Evolutionary conservation across 495 filamentous ascomycete species (phyloP).

Genomic region (Penicillium parvum): DNA sequence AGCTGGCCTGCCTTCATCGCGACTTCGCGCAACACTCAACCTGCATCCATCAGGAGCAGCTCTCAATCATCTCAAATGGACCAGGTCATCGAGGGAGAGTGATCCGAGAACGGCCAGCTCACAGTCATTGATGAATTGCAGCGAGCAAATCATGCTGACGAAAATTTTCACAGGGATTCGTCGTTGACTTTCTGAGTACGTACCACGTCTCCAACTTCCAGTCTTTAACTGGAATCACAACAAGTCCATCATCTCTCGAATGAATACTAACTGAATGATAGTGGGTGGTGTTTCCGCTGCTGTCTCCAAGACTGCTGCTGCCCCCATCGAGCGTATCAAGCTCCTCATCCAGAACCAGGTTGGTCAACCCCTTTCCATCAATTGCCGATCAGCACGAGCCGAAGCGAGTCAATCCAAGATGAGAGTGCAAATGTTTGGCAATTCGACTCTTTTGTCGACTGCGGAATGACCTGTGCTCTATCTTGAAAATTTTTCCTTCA

Average conservation of each 20-base stretch:
- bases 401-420: not conserved
- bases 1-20: conserved; percentile 13
- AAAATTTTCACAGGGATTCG: conserved; percentile 48
- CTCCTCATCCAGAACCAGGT: conserved; percentile 99
- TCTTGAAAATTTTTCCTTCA: conserved; percentile 5
- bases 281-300: conserved; percentile 99
- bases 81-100: not conserved
- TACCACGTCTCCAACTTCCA: conserved; percentile 26
- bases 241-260: not conserved
- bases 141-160: conserved; percentile 26
- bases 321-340: conserved; percentile 99
- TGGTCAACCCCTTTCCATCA: conserved; percentile 17
- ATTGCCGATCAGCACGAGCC: not conserved
- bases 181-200: conserved; percentile 98
- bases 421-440: too few species aligned
- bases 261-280: conserved; percentile 41
- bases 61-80: not conserved
- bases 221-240: conserved; percentile 1
- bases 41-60: conserved; percentile 1
- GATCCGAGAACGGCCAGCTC: not conserved
- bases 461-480: not conserved
- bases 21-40: not conserved
- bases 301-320: conserved; percentile 99
- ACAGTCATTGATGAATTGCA: not conserved
- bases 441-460: not conserved